Percentiles rank a stretch among this genome's conserved stretches.
Evolutionary conservation across 2,329 filamentous ascomycete species (phyloP).

Genomic region (Aspergillus novofumigatus): DNA sequence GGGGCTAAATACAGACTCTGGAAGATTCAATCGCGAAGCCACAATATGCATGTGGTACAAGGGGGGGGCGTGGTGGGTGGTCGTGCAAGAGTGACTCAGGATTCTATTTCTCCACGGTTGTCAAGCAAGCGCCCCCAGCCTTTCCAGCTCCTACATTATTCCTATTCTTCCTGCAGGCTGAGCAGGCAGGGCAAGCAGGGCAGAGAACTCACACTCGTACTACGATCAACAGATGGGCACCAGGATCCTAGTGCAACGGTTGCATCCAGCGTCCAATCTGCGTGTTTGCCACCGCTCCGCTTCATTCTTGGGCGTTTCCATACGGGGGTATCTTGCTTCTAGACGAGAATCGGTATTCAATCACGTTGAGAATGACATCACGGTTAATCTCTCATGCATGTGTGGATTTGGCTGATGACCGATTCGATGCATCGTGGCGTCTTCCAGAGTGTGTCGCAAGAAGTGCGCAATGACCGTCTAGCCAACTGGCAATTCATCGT

Average conservation of each 20-base stretch:
- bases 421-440: neutral
- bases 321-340: neutral
- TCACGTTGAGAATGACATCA: neutral
- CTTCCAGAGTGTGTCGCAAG: neutral
- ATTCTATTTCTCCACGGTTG: neutral
- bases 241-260: slow-evolving; percentile 12
- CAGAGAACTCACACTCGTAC: neutral
- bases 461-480: neutral
- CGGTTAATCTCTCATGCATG: neutral
- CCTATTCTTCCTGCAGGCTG: neutral
- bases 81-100: neutral
- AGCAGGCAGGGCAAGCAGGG: too few relatives aligned
- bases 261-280: slow-evolving; percentile 13
- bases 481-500: too few relatives aligned
- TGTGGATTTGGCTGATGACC: neutral
- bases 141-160: neutral
- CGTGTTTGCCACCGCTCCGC: slow-evolving; percentile 7
- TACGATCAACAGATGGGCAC: neutral
- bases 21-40: neutral
- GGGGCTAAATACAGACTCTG: neutral
- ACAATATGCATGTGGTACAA: slow-evolving; percentile 21
- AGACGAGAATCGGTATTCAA: neutral
- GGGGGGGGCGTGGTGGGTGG: slow-evolving; percentile 5
- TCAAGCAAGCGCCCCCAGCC: neutral
- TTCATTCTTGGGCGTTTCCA: neutral